Evolutionary conservation across 2,329 filamentous ascomycete genomes (phyloP).

Genomic region (Pestalotiopsis sp.): DNA sequence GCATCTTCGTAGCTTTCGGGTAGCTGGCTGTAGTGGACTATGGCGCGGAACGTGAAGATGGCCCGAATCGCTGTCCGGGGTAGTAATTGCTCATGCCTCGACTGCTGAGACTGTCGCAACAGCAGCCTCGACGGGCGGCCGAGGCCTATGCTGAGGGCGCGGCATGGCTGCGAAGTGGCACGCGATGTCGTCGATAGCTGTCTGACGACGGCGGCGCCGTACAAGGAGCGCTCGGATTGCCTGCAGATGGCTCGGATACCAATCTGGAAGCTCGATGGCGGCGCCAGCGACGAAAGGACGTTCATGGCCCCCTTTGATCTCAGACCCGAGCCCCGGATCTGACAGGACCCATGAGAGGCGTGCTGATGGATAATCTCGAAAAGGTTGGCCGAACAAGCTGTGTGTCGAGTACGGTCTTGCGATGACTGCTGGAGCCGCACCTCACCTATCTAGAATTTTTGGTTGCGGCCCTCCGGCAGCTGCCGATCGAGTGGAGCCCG

Average conservation of each 20-base stretch:
- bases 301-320: slow-evolving; percentile 29
- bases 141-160: slow-evolving; percentile 21
- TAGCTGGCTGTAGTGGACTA: slow-evolving; percentile 60
- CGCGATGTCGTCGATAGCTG: slow-evolving; percentile 22
- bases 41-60: slow-evolving; percentile 35
- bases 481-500: neutral
- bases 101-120: neutral
- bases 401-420: neutral
- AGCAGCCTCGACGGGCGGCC: slow-evolving; percentile 14
- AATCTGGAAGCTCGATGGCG: slow-evolving; percentile 31
- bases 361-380: neutral
- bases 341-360: slow-evolving; percentile 10
- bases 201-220: slow-evolving; percentile 19
- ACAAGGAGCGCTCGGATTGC: slow-evolving; percentile 23
- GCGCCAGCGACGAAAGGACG: slow-evolving; percentile 26
- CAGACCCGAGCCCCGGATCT: slow-evolving; percentile 20
- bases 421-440: neutral
- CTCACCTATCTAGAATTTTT: neutral
- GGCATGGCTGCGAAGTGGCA: slow-evolving; percentile 19
- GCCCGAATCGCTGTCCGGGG: slow-evolving; percentile 27
- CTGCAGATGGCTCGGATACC: slow-evolving; percentile 31
- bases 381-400: neutral
- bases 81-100: slow-evolving; percentile 15
- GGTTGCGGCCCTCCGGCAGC: neutral
- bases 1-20: slow-evolving; percentile 59